Evolutionary conservation across 306 rosid species (phyloP).

Genomic region (Dryas alaskensis): DNA sequence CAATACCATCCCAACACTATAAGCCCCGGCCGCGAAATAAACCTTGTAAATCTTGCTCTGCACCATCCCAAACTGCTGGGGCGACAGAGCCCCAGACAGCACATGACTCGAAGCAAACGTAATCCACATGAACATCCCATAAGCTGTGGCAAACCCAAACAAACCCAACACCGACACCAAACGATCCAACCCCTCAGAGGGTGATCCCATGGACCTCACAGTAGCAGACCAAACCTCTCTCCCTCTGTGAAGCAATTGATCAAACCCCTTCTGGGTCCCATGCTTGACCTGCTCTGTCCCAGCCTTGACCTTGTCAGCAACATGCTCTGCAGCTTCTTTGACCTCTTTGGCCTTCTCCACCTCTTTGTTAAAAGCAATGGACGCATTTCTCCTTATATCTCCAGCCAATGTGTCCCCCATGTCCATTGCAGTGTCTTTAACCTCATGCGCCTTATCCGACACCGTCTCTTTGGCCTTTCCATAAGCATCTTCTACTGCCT

Average conservation of each 20-base stretch:
- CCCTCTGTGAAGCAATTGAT: background rate
- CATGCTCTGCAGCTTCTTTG: constrained; percentile 16
- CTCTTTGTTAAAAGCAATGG: background rate
- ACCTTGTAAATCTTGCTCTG: constrained; percentile 86
- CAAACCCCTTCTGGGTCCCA: background rate
- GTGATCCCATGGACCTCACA: background rate
- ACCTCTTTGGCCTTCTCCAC: constrained; percentile 3
- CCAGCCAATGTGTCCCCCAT: constrained; percentile 21
- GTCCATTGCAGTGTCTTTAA: constrained; percentile 5
- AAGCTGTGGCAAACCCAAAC: constrained; percentile 58
- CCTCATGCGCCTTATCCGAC: constrained; percentile 13
- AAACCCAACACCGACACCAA: constrained; percentile 29
- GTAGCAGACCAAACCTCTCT: background rate
- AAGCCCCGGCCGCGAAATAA: constrained; percentile 61
- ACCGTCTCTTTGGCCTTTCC: constrained; percentile 6
- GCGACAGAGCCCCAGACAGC: constrained; percentile 45
- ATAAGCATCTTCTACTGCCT: background rate
- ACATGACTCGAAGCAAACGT: constrained; percentile 70
- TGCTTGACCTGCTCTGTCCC: constrained; percentile 10
- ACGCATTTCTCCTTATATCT: constrained; percentile 30
- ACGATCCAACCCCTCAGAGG: background rate
- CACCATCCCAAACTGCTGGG: constrained; percentile 74
- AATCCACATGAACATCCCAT: constrained; percentile 70
- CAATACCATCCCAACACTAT: constrained; percentile 43
- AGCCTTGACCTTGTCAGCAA: constrained; percentile 8